Percentiles rank a stretch among this genome's conserved stretches.
These are phyloP conservation scores for Hypomontagnella submonticulosa DNA, from an alignment of 495 filamentous ascomycete genomes.

Conservation along the genomic window DNA sequence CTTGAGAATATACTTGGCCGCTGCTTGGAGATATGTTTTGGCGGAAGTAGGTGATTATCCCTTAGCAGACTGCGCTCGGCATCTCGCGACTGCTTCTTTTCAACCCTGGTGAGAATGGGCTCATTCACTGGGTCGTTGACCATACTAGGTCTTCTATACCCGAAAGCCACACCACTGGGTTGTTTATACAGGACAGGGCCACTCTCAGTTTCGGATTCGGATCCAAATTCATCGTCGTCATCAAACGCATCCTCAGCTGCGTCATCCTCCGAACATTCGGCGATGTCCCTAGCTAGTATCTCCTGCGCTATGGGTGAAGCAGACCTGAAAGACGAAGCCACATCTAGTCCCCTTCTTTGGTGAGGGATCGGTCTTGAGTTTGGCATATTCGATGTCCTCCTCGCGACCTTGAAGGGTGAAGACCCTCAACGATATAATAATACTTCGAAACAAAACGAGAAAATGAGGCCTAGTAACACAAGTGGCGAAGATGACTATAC, in stretches of 20 bases:
- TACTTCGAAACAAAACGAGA: neutral
- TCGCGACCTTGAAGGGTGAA: neutral
- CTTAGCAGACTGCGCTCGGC: slow-evolving; percentile 80
- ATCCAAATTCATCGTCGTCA: slow-evolving; percentile 61
- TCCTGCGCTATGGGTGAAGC: slow-evolving; percentile 73
- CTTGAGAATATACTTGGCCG: slow-evolving; percentile 37
- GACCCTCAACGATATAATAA: neutral
- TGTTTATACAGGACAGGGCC: slow-evolving; percentile 77
- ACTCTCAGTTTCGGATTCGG: slow-evolving; percentile 48
- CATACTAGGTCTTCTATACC: slow-evolving; percentile 61
- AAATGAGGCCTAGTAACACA: slow-evolving; percentile 1
- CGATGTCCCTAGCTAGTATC: slow-evolving; percentile 76
- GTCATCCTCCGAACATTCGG: slow-evolving; percentile 65
- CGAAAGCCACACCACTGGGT: slow-evolving; percentile 72
- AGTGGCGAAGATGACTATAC: neutral
- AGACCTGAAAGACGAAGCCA: slow-evolving; percentile 60
- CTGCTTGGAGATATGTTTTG: slow-evolving; percentile 61
- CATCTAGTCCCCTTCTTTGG: slow-evolving; percentile 26
- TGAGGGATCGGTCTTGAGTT: slow-evolving; percentile 37
- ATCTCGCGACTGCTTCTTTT: slow-evolving; percentile 70
- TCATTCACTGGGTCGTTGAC: slow-evolving; percentile 58
- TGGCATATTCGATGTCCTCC: slow-evolving; percentile 25
- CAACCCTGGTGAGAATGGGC: slow-evolving; percentile 65
- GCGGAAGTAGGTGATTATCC: slow-evolving; percentile 79
- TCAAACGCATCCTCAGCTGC: slow-evolving; percentile 50